Evolutionary conservation across 768 basidiomycete genomes (phyloP), one percentile per base, ranked within the genome.

Genomic region (Chalciporus piperatus): DNA sequence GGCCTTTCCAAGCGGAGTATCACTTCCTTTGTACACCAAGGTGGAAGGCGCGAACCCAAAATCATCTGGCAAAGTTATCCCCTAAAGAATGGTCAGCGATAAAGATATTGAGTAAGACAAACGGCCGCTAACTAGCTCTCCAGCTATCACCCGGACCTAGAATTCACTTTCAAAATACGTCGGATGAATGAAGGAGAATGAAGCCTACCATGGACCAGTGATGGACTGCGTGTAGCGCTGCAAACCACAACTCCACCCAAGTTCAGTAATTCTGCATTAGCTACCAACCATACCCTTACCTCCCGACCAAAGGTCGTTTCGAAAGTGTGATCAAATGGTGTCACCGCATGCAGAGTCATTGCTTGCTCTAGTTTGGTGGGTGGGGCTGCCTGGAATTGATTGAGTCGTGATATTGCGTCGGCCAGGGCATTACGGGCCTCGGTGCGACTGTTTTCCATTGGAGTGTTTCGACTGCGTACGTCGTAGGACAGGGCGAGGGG

Each of bases 21-120:
- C 79, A 49, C 79, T 76, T 71, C 86, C 86, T 71, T 84, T 83
- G 69, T 87, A 79, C 22, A 89, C 81, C 19, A 92, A 68, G 9
- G 91, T 92, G 8, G 91, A 92, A 0, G 91, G 91, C 6, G 91
- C 91, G 62, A 89, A 87, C 6, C 91, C 91, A 63, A 93, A 92
- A 50, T 90, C 84, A 4, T 86, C 83, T 25, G 82, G 78, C 48
- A 92, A 69, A 56, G 74, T 71, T 48, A 92, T 79, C 39, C 77
- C 80, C 89, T 92, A 20, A 41, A 37, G 32, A 39, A 45, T 20
- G 32, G 41, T 67, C 37, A 64, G 52, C 45, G 28, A 32, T 30
- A 19, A 37, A 47, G 22, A 22, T 45, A 27, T 30, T 13, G 27
- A 39, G 37, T n/a, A 14, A 45, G 52, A 30, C 51, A 52, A 45